phyloP scores from a whole-genome alignment of 2,329 filamentous ascomycete species.

The Atkinsonella texensis region DNA sequence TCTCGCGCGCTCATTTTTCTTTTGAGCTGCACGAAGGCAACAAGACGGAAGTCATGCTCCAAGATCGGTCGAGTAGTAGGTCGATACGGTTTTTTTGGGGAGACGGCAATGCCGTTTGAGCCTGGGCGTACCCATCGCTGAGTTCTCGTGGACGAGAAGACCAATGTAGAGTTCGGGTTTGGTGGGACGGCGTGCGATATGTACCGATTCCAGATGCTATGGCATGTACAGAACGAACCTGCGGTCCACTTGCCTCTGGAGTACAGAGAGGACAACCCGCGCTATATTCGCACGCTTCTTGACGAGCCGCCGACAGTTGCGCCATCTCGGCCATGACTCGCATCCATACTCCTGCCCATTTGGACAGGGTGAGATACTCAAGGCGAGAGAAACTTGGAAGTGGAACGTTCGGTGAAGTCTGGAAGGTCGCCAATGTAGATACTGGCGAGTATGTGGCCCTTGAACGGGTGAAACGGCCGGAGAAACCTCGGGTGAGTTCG shows the following conservation, averaged over 20 bases:
- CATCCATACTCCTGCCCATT: not conserved
- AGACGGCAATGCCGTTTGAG: not conserved
- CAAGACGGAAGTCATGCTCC: not conserved
- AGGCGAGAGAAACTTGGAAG: not conserved
- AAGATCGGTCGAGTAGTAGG: not conserved
- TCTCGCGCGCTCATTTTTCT: not conserved
- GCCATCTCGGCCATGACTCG: not conserved
- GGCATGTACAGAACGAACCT: not conserved
- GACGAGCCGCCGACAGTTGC: not conserved
- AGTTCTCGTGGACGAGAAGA: not conserved
- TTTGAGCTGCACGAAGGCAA: not conserved
- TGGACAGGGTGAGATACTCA: not conserved
- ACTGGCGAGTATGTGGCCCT: not conserved
- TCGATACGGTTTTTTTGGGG: not conserved
- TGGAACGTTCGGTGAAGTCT: not conserved
- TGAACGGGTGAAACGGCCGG: not conserved
- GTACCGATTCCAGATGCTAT: not conserved
- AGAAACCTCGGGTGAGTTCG: no score
- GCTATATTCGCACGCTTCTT: not conserved
- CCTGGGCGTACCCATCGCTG: not conserved
- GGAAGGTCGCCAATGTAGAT: not conserved
- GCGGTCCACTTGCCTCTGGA: not conserved
- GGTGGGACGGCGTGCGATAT: not conserved
- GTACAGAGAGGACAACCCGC: not conserved
- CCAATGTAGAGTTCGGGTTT: not conserved